Evolutionary conservation across 2,329 filamentous ascomycete species (phyloP), one percentile per base, ranked within the genome.

Genomic region (Alternaria rosae): DNA sequence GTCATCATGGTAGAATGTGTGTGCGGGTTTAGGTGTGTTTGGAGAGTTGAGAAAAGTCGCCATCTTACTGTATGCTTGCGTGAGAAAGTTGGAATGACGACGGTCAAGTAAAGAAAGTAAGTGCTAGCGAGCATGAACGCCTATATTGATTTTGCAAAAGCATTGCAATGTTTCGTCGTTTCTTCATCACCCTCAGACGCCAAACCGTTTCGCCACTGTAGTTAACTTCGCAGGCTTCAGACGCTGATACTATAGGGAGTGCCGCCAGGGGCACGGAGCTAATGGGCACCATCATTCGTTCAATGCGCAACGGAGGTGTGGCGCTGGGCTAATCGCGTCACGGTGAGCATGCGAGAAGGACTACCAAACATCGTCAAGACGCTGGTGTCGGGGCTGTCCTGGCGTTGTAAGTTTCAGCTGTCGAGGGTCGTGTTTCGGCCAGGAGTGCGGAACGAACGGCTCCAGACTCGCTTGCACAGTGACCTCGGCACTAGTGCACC

Each of bases 371-470:
- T 25, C 42, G 44, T 38, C 53, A 65, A 69, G 66, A 73, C 70
- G 61, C 56, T 73, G 66, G 70, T 72, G 69, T 65, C 63, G 67
- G 68, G 65, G 51, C 45, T 52, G 61, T 70, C 62, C 61, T 62
- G 61, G 64, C 67, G 61, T 70, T 65, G 50, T 52, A 62, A 59
- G 69, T 72, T 72, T 72, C 69, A 70, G 68, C 54, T 44, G 35
- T 23, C 50, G 42, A 41, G 32, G 55, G 32, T 62, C 62, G 58
- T 54, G 68, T 70, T 72, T 72, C 67, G 64, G 44, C 51, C 44
- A 62, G 57, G 56, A 51, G 51, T 20, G 48, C 47, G 38, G 54
- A 43, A 44, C 21, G 41, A n/a, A 43, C 41, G 53, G 35, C 53
- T 60, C 42, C 8, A 38, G 35, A n/a, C 35, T 38, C n/a, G 35